Evolutionary conservation across 2,329 filamentous ascomycete species (phyloP).

Genomic region (Byssoonygena ceratinophila): DNA sequence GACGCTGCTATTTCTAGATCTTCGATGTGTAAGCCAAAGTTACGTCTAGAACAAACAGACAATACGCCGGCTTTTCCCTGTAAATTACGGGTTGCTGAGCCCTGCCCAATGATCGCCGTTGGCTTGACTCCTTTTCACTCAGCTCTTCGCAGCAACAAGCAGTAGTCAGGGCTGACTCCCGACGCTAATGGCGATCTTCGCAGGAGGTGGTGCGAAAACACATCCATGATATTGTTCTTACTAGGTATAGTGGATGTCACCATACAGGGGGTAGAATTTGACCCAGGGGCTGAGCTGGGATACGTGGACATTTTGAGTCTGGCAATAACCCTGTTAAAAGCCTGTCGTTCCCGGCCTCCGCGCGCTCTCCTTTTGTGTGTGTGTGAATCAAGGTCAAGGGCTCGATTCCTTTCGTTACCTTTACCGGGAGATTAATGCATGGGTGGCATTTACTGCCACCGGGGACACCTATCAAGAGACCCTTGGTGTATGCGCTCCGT

Average conservation of each 20-base stretch:
- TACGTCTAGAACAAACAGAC: slow-evolving; percentile 1
- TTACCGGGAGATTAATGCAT: background rate
- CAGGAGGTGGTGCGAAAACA: background rate
- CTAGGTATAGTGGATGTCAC: background rate
- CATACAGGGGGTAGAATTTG: background rate
- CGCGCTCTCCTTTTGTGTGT: background rate
- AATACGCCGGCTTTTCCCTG: background rate
- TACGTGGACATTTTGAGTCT: background rate
- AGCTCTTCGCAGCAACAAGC: background rate
- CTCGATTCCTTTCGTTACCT: background rate
- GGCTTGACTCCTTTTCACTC: background rate
- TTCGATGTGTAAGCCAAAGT: background rate
- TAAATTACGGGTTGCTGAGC: background rate
- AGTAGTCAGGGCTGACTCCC: background rate
- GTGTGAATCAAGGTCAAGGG: background rate
- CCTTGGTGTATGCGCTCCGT: background rate
- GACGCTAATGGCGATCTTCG: background rate
- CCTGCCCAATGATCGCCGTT: background rate
- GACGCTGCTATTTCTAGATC: slow-evolving; percentile 1
- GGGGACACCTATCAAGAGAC: background rate
- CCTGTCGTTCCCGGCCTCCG: too few species aligned
- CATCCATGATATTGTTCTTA: background rate
- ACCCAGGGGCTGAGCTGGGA: background rate
- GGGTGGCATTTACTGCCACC: background rate
- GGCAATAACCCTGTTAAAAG: background rate